Base-by-base conservation (phyloP, 495 filamentous ascomycete species). In the Pseudomonodictys pantanalensis region DNA sequence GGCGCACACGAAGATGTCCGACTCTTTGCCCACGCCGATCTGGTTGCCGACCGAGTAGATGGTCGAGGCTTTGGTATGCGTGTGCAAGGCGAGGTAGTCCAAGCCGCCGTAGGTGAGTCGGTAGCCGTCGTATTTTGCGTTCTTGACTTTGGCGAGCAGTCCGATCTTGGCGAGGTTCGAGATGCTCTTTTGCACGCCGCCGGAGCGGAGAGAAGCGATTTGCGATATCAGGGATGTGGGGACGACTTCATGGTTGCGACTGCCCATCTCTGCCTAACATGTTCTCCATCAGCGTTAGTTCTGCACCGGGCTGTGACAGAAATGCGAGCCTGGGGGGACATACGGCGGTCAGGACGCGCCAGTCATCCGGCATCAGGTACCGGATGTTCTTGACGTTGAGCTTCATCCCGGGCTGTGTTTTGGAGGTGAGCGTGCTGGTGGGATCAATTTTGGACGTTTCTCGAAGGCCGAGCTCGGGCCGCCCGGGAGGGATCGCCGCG, bases 71-170 rank as follows among this genome's bases (percentile, higher is more conserved):
- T 87, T 87, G 18, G 90, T 85, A 74, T 96, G 87, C 7, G 91
- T 84, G 71, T 97, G 86, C 51, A 99, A 81, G 9, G 93, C 90
- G 15, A 97, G 84, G 72, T 99, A 99, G 77, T 99, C 93, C 35
- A 97, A 84, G 2, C 93, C 93, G 62, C 93, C 93, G 73, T 97
- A 97, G 22, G 92, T 95, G 22, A 99, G 84, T 44, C 93, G 86
- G 77, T 99, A 99, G 51, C 93, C 93, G 71, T 99, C 93, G 73
- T 99, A 97, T 74, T 90, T 92, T 44, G 92, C 89, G 75, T 97
- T 96, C 76, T 96, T 95, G 60, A 95, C 83, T 64, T 88, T 88
- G 15, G 88, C 91, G 63, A 99, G 95, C 52, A 99, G 77, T 60
- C 88, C 90, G n/a, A 81, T 85, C 72, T 97, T 97, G 60, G 93